Conservation (phyloP, 805 yeast genomes). For the Sugiyamaella chiloensis region DNA sequence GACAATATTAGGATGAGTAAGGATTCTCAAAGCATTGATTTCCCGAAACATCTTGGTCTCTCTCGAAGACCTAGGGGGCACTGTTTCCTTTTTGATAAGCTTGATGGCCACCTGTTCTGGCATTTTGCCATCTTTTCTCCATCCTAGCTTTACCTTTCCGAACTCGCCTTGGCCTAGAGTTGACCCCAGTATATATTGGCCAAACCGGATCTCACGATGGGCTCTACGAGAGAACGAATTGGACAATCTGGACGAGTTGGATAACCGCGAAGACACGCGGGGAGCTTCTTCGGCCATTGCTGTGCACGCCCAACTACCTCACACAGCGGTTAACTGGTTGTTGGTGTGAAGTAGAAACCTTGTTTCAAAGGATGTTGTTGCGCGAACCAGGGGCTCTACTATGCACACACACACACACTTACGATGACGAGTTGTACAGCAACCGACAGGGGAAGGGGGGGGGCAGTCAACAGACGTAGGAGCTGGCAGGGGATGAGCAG, state of each 20-base stretch:
- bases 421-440: no score
- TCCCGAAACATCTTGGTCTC: slow-evolving; percentile 90
- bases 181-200: slow-evolving; percentile 84
- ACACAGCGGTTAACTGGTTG: no score
- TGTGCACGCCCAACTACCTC: no score
- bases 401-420: neutral
- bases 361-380: no score
- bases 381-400: neutral
- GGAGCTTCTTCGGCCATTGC: slow-evolving; percentile 14
- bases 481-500: slow-evolving; percentile 2
- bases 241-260: slow-evolving; percentile 27
- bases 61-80: slow-evolving; percentile 80
- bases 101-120: slow-evolving; percentile 72
- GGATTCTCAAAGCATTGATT: slow-evolving; percentile 73
- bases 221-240: slow-evolving; percentile 28
- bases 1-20: slow-evolving; percentile 92
- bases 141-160: slow-evolving; percentile 95
- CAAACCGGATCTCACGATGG: slow-evolving; percentile 56
- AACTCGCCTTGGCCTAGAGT: slow-evolving; percentile 98
- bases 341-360: neutral
- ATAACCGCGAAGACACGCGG: slow-evolving; percentile 29
- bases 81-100: slow-evolving; percentile 80
- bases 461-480: neutral
- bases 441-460: neutral
- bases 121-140: slow-evolving; percentile 73